Conservation (phyloP, 2,329 filamentous ascomycete genomes). For the Pseudocercospora fijiensis region DNA sequence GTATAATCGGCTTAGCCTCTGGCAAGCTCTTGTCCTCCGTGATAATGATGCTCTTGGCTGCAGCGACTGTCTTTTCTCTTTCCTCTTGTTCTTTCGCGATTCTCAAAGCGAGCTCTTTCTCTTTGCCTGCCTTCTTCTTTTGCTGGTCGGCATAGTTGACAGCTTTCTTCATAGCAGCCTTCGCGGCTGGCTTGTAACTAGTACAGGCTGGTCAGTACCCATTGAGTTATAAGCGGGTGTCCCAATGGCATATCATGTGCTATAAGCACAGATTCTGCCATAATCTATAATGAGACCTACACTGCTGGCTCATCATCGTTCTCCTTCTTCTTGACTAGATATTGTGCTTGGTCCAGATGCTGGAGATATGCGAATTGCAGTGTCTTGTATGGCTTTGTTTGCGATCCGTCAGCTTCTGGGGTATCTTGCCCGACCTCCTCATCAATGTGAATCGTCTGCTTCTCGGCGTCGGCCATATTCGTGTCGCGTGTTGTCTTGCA, state of each 20-base stretch:
- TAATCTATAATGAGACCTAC: conserved; percentile 36
- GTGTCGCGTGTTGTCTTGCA: not conserved
- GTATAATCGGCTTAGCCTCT: conserved; percentile 70
- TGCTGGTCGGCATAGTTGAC: conserved; percentile 70
- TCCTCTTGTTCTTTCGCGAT: conserved; percentile 72
- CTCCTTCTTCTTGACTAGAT: conserved; percentile 65
- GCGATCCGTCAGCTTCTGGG: conserved; percentile 63
- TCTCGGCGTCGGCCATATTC: conserved; percentile 36
- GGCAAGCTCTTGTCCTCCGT: conserved; percentile 71
- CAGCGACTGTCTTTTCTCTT: conserved; percentile 70
- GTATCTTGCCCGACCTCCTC: conserved; percentile 71
- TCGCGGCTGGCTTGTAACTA: conserved; percentile 78
- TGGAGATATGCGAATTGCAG: conserved; percentile 75
- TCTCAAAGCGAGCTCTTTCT: conserved; percentile 68
- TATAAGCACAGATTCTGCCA: not conserved
- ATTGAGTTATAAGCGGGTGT: not conserved
- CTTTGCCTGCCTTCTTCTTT: conserved; percentile 82
- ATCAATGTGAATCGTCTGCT: conserved; percentile 68
- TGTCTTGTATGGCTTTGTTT: conserved; percentile 76
- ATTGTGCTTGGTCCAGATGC: conserved; percentile 62
- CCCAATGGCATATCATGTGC: not conserved
- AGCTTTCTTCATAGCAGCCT: conserved; percentile 83
- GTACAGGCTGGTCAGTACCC: not conserved
- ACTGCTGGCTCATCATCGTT: conserved; percentile 60
- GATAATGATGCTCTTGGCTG: conserved; percentile 74